A percentile compares a stretch with the other conserved stretches of the same genome.
phyloP scores from a whole-genome alignment of 305 asterid species.

The Rubia peregrina region DNA sequence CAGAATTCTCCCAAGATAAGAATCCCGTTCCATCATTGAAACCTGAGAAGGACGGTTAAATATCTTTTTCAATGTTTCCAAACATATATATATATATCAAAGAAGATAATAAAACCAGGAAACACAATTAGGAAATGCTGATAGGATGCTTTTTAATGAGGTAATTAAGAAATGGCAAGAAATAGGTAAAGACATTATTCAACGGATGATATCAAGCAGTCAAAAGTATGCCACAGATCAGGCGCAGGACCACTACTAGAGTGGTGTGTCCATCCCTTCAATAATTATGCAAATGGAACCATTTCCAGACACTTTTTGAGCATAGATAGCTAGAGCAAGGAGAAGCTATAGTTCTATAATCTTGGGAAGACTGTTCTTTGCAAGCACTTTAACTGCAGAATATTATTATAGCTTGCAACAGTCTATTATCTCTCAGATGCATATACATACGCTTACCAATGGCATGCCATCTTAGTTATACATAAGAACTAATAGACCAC shows the following conservation, averaged over 20 bases:
- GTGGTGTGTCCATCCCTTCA: background rate
- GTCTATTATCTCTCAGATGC: background rate
- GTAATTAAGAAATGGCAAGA: background rate
- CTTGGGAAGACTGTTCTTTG: background rate
- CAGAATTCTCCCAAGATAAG: constrained; percentile 85
- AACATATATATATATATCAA: constrained; percentile 9
- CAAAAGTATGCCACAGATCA: background rate
- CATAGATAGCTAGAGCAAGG: background rate
- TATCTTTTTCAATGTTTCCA: constrained; percentile 34
- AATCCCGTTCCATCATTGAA: constrained; percentile 98
- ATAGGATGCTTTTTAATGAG: background rate
- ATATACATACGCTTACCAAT: background rate
- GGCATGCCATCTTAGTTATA: background rate
- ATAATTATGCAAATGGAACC: constrained; percentile 1
- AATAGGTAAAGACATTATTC: background rate
- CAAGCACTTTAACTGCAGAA: background rate
- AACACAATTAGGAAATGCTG: constrained; percentile 1
- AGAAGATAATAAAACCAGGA: constrained; percentile 19
- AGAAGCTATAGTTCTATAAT: background rate
- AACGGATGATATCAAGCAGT: background rate
- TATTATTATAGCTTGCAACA: background rate
- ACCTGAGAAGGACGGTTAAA: constrained; percentile 77
- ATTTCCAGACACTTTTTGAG: background rate
- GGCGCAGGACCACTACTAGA: background rate
- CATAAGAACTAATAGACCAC: background rate